phyloP scores from a whole-genome alignment of 331 rosid species.

The Pyracantha coccinea region DNA sequence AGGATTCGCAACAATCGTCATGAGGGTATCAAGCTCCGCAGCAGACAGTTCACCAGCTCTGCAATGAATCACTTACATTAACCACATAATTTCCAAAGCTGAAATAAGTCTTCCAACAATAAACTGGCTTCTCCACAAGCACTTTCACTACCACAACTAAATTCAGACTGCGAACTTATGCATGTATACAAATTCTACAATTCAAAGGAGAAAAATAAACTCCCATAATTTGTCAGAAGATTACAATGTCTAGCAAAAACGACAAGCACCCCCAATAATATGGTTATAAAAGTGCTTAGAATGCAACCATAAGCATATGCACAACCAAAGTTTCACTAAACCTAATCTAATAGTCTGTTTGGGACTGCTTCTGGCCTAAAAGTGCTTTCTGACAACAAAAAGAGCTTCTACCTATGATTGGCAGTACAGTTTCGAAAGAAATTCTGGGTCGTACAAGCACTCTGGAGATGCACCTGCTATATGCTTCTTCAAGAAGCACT shows the following conservation, averaged over 20 bases:
- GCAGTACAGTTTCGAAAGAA: no score
- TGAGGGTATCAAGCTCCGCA: constrained; percentile 59
- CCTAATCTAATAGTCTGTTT: neutral
- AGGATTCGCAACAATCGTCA: constrained; percentile 62
- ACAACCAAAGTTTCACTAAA: neutral
- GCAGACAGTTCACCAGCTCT: constrained; percentile 75
- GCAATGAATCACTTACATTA: neutral
- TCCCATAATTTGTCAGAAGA: no score
- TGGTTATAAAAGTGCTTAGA: neutral
- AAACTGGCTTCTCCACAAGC: neutral
- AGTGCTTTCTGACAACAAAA: neutral
- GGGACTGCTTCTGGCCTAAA: neutral
- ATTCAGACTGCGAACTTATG: no score
- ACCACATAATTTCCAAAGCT: neutral
- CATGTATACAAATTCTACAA: no score
- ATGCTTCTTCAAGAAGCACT: neutral
- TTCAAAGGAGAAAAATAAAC: no score
- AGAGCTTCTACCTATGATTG: neutral
- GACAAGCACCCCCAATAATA: fast-evolving
- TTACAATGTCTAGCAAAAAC: neutral
- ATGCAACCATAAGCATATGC: neutral
- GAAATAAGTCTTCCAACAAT: neutral
- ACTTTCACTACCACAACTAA: neutral
- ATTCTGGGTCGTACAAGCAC: neutral
- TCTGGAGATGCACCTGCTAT: neutral